Evolutionary conservation across 371 early-diverging fungal species (phyloP), one percentile per base, ranked within the genome.

Genomic region (Mortierella sp.): DNA sequence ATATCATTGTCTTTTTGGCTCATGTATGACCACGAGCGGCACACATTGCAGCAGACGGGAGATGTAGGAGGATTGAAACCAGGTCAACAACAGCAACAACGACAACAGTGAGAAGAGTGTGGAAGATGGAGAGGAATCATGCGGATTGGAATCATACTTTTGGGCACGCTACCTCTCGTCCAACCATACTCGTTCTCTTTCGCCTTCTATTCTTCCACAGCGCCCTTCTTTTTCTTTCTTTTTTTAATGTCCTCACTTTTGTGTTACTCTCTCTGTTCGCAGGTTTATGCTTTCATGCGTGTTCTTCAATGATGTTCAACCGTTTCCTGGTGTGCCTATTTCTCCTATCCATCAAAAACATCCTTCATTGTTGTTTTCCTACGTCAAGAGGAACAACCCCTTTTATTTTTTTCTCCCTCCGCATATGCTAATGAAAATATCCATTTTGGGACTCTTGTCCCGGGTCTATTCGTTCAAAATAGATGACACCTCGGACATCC

Each of bases 401-500:
- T 26, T 45, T 57, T 74, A 72, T 50, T 31, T 48, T 70, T 63
- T 21, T 38, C 47, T 21, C 14, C 16, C 50, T 13, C 74, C 2
- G 28, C 34, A 28, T 44, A 63, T 31, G n/a, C 24, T 63, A 50
- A 42, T 42, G 58, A 45, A 57, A n/a, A 28, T 44, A 63, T 63
- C 44, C 52, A 24, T 47, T 70, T 70, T 19, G 34, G 48, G 44
- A 26, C 38, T 42, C n/a, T 34, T 73, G 19, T 24, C n/a, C 10
- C 34, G 63, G 34, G 31, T 19, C 9, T 63, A 13, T 63, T 34
- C 31, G 28, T 45, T 28, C 34, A 16, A 13, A 38, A 70, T 89
- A 95, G 95, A 92, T 55, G 94, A 95, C 78, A 95, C 95, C 8
- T 92, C 94, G 7, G 96, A 96, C 82, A 91, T 96, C 55, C 78